Evolutionary conservation across 202 grass and related monocot species (phyloP), one percentile per base, ranked within the genome.

Genomic region (Schoenoplectus tabernaemontani): DNA sequence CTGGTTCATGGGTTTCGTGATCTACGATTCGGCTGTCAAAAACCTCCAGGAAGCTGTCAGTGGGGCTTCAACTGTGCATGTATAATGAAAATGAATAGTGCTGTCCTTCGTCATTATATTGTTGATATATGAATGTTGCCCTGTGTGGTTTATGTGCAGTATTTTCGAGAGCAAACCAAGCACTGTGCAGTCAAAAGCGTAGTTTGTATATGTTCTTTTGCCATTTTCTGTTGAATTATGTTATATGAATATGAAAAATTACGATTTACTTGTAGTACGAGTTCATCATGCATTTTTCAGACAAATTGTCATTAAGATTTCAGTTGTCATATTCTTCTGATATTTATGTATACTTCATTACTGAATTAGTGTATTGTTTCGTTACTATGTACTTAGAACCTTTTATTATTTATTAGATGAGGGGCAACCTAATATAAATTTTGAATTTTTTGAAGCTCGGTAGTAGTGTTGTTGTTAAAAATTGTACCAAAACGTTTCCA

Each of bases 1-100:
- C 83, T 99, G 96, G 96, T 99, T 95, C 83, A 89, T 99, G 90
- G 92, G 96, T 67, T 89, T 99, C 22, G 90, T 99, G 63, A 95
- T 91, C 88, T 96, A 99, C 0, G 96, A 99, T 47, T 92, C 54
- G 41, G 96, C 92, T 17, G 92, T 99, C 4, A 96, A 92, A 81
- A 88, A 81, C 82, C 59, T 99, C 47, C 90, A 96, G 86, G 89
- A 96, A 86, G 88, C 88, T 78, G 74, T 89, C 68, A 85, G 83
- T 54, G 86, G 83, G 47, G 77, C 61, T 34, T 90, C 84, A 69
- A 76, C 41, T 59, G 80, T 87, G 59, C 78, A 64, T 78, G 82
- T 72, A 17, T 68, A 84, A 71, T 88, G 47, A 59, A 80, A 89
- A 59, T 47, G 23, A 59, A 81, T 85, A 83, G 41, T 58, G 81